Base-by-base conservation (phyloP, 2,329 filamentous ascomycete species). In the Hysterium pulicare region DNA sequence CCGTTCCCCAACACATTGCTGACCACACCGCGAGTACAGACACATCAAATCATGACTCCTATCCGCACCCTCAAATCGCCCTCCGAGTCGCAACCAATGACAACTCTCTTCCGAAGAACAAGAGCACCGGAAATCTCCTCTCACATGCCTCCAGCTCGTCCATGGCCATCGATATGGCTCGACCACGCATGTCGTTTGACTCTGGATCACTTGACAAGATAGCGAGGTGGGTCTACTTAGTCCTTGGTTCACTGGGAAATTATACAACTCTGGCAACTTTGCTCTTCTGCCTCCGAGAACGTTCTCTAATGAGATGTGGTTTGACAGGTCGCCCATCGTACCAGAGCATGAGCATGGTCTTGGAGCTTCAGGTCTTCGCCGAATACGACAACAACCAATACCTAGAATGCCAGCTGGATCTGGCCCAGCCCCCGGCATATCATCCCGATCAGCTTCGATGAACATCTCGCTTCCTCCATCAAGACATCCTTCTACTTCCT, bases 331-430 rank as follows among this genome's bases (percentile, higher is more conserved):
- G 59, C 82, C 89, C 60, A 79, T 95, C 62, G 79, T 94, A 64
- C 77, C 82, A 52, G 90, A 91, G 69, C 88, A 91, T 70, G 90
- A 95, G 61, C 87, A 93, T 75, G 88, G 88, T 55, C 72, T 93
- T 49, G 88, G 88, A 41, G 78, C 85, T 33, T 94, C 89, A 43
- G 90, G 93, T 53, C 78, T 98, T 61, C 86, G 90, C 64, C 86
- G 93, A 59, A 98, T 98, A 67, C 87, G 93, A 65, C 91, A 96
- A 68, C 84, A 90, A 59, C 85, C 86, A 47, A 78, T 81, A 73
- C 80, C 43, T 77, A 84, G 64, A 75, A 78, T 40, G 76, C 84
- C 66, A 65, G 79, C 52, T 30, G 34, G 26, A 4, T 37, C 38
- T 3, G 38, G 38, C 24, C 33, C 38, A 26, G 42, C 38, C 34